Base-by-base conservation (phyloP, 2,329 filamentous ascomycete genomes). In the Botryotinia narcissicola region DNA sequence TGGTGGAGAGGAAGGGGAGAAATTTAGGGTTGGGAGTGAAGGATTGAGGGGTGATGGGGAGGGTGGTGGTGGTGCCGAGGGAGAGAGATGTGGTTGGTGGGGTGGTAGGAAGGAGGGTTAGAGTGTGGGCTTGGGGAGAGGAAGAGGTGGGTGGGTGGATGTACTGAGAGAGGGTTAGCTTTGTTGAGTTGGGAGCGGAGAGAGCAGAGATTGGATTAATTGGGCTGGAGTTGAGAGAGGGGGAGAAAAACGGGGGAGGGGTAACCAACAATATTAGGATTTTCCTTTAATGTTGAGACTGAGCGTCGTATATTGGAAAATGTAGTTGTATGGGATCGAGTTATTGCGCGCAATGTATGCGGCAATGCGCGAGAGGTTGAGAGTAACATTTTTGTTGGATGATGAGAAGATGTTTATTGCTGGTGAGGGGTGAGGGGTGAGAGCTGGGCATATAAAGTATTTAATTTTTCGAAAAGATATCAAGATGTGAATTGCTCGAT, bases 21-120 rank as follows among this genome's bases (percentile, higher is more conserved):
- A 92, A 92, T 35, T 82, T 81, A 16, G 82, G 85, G 79, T 92
- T 92, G 78, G 88, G 86, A 35, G 80, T 83, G 78, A 92, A 90
- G 35, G 88, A 57, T 86, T 57, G 83, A 82, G 5, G 90, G 29
- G 22, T 35, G 2, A 89, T 89, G n/a, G 91, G 75, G 25, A 82
- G 78, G 8, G 82, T 78, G 9, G 86, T 87, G 0, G 89, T 87
- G 2, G 85, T 88, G 67, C 90, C 90, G 74, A 92, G 87, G 22
- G 89, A 85, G 32, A 92, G 82, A 42, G 81, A 80, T 9, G 83
- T 80, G 6, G 83, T 86, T 0, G 90, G 89, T 2, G 89, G 89
- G 22, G 84, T 81, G 57, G 86, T 87, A 54, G 88, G 84, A 73
- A 92, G 87, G 75, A 89, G 87, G 60, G 87, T 88, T 44, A 92